Evolutionary conservation across 2,329 filamentous ascomycete species (phyloP).

Genomic region (Fusarium sp.): DNA sequence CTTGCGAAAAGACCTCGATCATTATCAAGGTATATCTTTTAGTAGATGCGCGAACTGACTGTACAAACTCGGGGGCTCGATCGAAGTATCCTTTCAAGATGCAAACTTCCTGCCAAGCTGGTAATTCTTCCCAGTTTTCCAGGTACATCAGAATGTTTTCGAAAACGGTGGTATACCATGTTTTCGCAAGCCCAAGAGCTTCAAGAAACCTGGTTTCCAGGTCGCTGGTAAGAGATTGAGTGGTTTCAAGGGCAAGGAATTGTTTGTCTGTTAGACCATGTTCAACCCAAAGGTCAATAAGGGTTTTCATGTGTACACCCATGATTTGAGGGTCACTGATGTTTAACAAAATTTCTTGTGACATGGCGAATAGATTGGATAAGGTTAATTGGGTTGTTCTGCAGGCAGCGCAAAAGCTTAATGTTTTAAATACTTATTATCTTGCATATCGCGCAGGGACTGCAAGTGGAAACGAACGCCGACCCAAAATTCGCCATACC

Average conservation of each 20-base stretch:
- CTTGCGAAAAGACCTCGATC: neutral
- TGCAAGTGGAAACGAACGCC: no score
- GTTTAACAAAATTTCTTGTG: no score
- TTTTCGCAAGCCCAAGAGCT: neutral
- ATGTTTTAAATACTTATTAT: no score
- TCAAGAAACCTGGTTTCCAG: neutral
- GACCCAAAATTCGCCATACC: no score
- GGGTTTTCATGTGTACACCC: neutral
- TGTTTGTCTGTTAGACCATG: neutral
- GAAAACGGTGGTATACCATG: neutral
- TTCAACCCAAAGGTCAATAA: neutral
- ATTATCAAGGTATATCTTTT: neutral
- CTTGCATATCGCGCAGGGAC: no score
- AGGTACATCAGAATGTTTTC: neutral
- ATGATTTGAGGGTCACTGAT: no score
- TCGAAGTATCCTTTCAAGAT: neutral
- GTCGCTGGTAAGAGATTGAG: neutral
- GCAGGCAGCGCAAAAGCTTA: no score
- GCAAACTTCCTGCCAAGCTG: neutral
- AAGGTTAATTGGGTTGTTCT: no score
- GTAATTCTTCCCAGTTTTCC: neutral
- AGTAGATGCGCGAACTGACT: neutral
- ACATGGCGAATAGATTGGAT: no score
- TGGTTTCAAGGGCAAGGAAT: neutral
- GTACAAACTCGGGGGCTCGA: neutral